phyloP scores from a whole-genome alignment of 768 basidiomycete genomes.

The Imleria badia region DNA sequence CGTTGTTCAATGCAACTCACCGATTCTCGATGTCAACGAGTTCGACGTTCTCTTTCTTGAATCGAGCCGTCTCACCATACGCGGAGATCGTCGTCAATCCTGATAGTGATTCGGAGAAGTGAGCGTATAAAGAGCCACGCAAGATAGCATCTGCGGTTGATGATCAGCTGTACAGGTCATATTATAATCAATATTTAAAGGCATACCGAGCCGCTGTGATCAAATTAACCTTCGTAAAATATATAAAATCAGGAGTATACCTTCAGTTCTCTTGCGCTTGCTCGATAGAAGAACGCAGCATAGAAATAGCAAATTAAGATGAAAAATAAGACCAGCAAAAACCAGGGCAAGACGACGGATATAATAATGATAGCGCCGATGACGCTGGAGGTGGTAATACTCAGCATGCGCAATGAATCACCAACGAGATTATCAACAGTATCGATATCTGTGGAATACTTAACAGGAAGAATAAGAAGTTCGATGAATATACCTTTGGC shows the following conservation, averaged over 20 bases:
- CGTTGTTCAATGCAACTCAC: constrained; percentile 31
- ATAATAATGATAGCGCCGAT: constrained; percentile 78
- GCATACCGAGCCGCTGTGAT: constrained; percentile 52
- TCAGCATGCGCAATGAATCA: constrained; percentile 76
- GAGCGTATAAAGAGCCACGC: constrained; percentile 83
- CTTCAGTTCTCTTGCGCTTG: constrained; percentile 86
- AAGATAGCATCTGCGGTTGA: constrained; percentile 66
- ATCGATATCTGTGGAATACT: constrained; percentile 53
- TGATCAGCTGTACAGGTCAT: neutral
- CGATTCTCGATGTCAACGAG: constrained; percentile 83
- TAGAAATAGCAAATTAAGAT: constrained; percentile 64
- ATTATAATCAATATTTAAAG: neutral
- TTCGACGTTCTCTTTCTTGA: constrained; percentile 71
- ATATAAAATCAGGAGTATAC: constrained; percentile 31
- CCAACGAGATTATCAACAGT: constrained; percentile 75
- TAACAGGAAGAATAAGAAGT: neutral
- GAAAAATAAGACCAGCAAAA: constrained; percentile 69
- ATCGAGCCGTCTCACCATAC: constrained; percentile 77
- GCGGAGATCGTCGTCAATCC: constrained; percentile 88
- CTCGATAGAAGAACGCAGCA: constrained; percentile 79
- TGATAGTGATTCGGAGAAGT: constrained; percentile 88
- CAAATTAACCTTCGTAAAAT: constrained; percentile 1
- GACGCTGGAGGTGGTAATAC: constrained; percentile 60
- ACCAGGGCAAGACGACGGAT: constrained; percentile 77
- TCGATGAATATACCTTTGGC: constrained; percentile 55